Evolutionary conservation across 2,329 filamentous ascomycete species (phyloP).

Genomic region (Venturia nashicola): DNA sequence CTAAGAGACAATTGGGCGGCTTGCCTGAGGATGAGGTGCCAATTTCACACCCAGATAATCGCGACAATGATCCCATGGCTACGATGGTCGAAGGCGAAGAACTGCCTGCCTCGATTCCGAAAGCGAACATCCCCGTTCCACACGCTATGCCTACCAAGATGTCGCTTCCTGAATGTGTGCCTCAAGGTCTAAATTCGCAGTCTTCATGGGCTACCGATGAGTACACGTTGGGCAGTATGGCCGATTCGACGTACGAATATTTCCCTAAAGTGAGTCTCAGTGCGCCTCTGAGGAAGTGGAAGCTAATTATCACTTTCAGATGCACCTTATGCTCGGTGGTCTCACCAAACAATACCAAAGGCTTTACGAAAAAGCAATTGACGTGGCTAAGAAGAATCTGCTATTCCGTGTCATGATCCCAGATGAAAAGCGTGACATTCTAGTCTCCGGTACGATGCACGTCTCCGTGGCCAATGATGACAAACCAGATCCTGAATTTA

Average conservation of each 20-base stretch:
- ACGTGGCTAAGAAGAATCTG: conserved; percentile 35
- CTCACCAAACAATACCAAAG: conserved; percentile 26
- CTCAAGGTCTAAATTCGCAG: conserved; percentile 45
- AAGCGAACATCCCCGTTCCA: neutral
- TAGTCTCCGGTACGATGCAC: conserved; percentile 37
- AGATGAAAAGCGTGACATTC: conserved; percentile 27
- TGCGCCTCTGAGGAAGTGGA: neutral
- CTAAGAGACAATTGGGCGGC: neutral
- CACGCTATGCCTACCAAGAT: neutral
- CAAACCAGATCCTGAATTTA: conserved; percentile 9
- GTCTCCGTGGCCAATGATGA: conserved; percentile 19
- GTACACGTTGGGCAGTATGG: conserved; percentile 22
- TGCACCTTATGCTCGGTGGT: conserved; percentile 17
- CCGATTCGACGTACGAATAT: conserved; percentile 24
- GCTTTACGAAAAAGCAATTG: conserved; percentile 36
- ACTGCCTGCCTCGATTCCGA: neutral
- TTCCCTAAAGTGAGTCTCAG: conserved; percentile 14
- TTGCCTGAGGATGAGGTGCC: neutral
- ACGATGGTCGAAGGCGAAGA: neutral
- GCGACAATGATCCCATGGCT: neutral
- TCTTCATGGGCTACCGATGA: conserved; percentile 33
- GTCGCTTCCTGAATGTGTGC: conserved; percentile 31
- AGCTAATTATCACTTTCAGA: conserved; percentile 4
- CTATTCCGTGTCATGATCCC: conserved; percentile 32
- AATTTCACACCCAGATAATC: conserved; percentile 1